phyloP scores from a whole-genome alignment of 352 stramenopile species.

The Pythium myriotylum region DNA sequence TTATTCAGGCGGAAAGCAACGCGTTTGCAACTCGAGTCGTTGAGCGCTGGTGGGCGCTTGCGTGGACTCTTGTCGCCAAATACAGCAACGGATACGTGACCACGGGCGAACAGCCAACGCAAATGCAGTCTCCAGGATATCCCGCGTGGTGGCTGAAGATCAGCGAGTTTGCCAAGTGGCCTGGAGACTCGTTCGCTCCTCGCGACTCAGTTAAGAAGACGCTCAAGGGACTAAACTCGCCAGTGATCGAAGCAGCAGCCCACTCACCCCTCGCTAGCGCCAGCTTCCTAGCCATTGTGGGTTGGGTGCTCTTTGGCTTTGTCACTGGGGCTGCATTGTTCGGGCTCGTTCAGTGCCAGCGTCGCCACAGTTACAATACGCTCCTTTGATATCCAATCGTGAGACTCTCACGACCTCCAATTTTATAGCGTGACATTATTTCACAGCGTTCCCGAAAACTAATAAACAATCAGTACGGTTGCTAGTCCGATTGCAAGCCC shows the following conservation, averaged over 20 bases:
- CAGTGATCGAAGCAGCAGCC: background rate
- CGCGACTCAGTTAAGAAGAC: conserved; percentile 47
- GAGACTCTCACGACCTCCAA: too few relatives aligned
- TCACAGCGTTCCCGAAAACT: background rate
- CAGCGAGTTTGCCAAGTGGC: conserved; percentile 40
- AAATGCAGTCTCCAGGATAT: conserved; percentile 62
- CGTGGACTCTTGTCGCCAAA: conserved; percentile 69
- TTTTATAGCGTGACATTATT: too few relatives aligned
- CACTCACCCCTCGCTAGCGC: background rate
- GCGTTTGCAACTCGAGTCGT: conserved; percentile 59
- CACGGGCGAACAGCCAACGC: conserved; percentile 48
- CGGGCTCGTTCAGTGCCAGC: conserved; percentile 33
- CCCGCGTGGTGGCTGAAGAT: conserved; percentile 54
- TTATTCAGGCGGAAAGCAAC: conserved; percentile 51
- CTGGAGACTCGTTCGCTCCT: conserved; percentile 64
- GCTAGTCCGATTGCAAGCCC: background rate
- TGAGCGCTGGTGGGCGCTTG: conserved; percentile 59
- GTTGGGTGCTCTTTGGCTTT: conserved; percentile 39
- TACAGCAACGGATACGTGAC: conserved; percentile 77
- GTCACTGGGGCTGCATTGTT: conserved; percentile 41
- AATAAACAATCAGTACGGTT: conserved; percentile 1
- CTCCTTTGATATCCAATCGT: conserved; percentile 14
- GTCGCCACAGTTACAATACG: conserved; percentile 42
- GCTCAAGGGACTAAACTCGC: conserved; percentile 38
- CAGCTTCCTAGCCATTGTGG: conserved; percentile 23